phyloP scores from a whole-genome alignment of 1,284 basidiomycete genomes.

The Leccinum angustisporum region DNA sequence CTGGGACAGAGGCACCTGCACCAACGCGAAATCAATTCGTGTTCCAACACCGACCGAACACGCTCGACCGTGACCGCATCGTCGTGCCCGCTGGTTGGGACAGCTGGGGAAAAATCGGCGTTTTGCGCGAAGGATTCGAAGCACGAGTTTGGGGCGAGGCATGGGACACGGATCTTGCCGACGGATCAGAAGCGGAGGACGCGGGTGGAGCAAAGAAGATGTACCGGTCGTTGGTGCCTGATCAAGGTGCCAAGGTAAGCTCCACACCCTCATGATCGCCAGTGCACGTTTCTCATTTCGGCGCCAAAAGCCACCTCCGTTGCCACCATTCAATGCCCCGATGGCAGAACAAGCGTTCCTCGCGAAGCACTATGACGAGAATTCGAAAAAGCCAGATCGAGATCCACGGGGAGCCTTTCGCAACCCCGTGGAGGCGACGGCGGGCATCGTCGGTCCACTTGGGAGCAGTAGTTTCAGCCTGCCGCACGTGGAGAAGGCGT shows the following conservation, averaged over 20 bases:
- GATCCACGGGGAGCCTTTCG: constrained; percentile 88
- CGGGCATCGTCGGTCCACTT: constrained; percentile 86
- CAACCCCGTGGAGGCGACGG: constrained; percentile 56
- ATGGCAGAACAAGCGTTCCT: constrained; percentile 87
- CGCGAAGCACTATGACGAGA: constrained; percentile 84
- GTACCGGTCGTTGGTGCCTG: constrained; percentile 64
- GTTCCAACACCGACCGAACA: constrained; percentile 85
- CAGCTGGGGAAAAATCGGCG: constrained; percentile 93
- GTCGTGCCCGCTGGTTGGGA: constrained; percentile 97
- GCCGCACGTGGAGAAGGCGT: constrained; percentile 82
- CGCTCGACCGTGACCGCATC: constrained; percentile 89
- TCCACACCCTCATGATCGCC: background rate
- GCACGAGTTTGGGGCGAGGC: constrained; percentile 78
- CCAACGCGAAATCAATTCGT: constrained; percentile 77
- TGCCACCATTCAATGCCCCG: constrained; percentile 75
- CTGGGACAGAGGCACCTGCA: constrained; percentile 50
- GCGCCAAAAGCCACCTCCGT: constrained; percentile 53
- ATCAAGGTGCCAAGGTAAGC: constrained; percentile 68
- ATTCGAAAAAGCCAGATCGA: constrained; percentile 82
- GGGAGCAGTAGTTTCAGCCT: constrained; percentile 79
- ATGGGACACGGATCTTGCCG: constrained; percentile 70
- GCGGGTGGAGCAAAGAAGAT: constrained; percentile 55
- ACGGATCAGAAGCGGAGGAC: constrained; percentile 40
- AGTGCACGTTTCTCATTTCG: constrained; percentile 1
- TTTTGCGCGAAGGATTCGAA: constrained; percentile 91